These are phyloP conservation scores for Suillus cothurnatus DNA, from an alignment of 768 basidiomycete species.

Conservation along the genomic window DNA sequence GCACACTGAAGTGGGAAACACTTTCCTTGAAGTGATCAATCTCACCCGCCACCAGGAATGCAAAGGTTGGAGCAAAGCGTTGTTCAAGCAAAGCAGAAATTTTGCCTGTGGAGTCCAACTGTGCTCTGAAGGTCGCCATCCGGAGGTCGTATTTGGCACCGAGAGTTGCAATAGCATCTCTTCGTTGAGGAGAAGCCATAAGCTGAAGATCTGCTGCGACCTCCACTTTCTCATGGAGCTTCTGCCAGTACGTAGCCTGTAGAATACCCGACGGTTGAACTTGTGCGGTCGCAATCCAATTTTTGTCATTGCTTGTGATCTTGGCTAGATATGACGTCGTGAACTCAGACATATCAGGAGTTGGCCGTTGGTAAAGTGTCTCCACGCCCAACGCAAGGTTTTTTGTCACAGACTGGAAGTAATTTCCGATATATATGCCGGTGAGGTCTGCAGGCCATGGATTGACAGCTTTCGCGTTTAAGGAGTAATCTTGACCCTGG, in stretches of 20 bases:
- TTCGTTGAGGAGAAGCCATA: constrained; percentile 72
- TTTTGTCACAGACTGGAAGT: constrained; percentile 91
- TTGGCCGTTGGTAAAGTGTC: constrained; percentile 77
- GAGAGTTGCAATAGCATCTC: constrained; percentile 91
- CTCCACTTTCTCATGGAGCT: constrained; percentile 92
- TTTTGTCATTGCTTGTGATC: constrained; percentile 67
- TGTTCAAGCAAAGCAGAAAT: constrained; percentile 95
- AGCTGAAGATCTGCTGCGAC: constrained; percentile 94
- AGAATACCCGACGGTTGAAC: constrained; percentile 80
- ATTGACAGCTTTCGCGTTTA: constrained; percentile 89
- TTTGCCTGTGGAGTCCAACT: constrained; percentile 93
- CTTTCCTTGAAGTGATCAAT: constrained; percentile 97
- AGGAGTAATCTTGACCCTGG: constrained; percentile 81
- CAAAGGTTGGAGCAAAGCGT: constrained; percentile 92
- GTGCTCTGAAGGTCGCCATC: constrained; percentile 91
- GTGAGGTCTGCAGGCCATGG: constrained; percentile 85
- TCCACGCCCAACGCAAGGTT: constrained; percentile 89
- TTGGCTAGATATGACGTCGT: constrained; percentile 81
- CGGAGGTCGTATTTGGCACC: constrained; percentile 98
- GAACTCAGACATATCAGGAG: constrained; percentile 69
- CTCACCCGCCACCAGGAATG: constrained; percentile 94
- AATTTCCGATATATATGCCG: constrained; percentile 90
- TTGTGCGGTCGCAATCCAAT: constrained; percentile 94
- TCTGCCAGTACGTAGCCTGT: constrained; percentile 96
- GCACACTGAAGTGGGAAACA: constrained; percentile 8